Conservation (phyloP, 2,329 filamentous ascomycete species). For the Phyllosticta capitalensis region DNA sequence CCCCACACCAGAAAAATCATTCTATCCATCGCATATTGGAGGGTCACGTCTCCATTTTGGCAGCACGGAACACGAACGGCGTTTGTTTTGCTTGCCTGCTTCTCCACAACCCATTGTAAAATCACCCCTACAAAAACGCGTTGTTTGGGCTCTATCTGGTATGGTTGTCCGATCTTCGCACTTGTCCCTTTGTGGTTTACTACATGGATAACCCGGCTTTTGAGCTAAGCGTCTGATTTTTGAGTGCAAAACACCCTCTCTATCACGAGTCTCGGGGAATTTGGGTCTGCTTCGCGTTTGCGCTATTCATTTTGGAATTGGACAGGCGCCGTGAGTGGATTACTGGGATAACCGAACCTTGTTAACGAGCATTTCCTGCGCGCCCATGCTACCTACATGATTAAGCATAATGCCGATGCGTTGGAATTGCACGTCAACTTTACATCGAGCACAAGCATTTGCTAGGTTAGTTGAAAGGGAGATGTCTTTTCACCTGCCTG, state of each 20-base stretch:
- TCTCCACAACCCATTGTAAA: neutral
- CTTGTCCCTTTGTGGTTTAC: neutral
- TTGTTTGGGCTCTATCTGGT: neutral
- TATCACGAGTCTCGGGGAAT: neutral
- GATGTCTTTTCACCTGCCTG: too few species aligned
- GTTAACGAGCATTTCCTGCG: neutral
- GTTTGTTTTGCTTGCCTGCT: neutral
- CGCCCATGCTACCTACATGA: neutral
- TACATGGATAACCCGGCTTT: neutral
- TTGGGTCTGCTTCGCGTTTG: neutral
- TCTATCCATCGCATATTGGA: neutral
- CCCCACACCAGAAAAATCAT: neutral
- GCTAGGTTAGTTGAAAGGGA: neutral
- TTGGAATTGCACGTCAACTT: neutral
- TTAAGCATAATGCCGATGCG: neutral
- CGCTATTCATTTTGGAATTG: neutral
- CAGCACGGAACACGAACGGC: neutral
- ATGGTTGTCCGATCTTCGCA: neutral
- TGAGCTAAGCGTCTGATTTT: neutral
- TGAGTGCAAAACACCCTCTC: neutral
- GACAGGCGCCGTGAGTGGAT: neutral
- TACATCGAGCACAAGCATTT: neutral
- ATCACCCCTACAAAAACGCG: neutral
- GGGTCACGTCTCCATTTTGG: neutral
- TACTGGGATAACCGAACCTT: neutral